These are phyloP conservation scores for Aschersonia sp. DNA, from an alignment of 2,329 filamentous ascomycete genomes.

Conservation along the genomic window DNA sequence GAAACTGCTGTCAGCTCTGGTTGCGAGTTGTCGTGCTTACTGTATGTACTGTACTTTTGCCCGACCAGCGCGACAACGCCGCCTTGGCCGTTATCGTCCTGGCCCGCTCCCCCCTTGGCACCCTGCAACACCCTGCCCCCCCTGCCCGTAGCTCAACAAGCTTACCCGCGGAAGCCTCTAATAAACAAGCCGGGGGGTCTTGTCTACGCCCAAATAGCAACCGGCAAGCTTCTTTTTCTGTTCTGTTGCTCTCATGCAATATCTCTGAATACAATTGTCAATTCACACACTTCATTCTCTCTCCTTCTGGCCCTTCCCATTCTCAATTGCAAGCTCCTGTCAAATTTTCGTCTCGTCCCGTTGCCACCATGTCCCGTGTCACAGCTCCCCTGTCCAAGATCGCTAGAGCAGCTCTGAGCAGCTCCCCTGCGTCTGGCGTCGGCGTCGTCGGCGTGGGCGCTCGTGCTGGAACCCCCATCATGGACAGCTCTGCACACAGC, in stretches of 20 bases:
- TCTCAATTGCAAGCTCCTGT: background rate
- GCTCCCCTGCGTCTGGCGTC: conserved; percentile 15
- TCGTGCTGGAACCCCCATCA: conserved; percentile 14
- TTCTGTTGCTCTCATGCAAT: background rate
- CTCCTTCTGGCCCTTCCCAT: background rate
- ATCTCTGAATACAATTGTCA: background rate
- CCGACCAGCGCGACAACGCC: too few species aligned
- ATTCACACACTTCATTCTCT: background rate
- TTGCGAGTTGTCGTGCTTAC: too few species aligned
- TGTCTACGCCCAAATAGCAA: background rate
- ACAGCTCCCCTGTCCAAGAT: conserved; percentile 34
- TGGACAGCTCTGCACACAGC: conserved; percentile 19
- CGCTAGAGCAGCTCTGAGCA: conserved; percentile 25
- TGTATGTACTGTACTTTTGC: too few species aligned
- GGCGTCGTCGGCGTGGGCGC: conserved; percentile 11
- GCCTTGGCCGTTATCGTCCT: background rate
- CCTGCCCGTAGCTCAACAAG: background rate
- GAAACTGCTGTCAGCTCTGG: background rate
- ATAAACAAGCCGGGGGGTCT: background rate
- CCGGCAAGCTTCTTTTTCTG: background rate
- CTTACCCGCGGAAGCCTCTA: background rate
- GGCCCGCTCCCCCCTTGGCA: background rate
- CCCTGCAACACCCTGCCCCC: background rate
- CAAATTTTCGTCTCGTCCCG: background rate
- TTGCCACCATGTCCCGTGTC: conserved; percentile 29